These are phyloP conservation scores for Rutstroemia sp. DNA, from an alignment of 2,329 filamentous ascomycete species.

Conservation along the genomic window DNA sequence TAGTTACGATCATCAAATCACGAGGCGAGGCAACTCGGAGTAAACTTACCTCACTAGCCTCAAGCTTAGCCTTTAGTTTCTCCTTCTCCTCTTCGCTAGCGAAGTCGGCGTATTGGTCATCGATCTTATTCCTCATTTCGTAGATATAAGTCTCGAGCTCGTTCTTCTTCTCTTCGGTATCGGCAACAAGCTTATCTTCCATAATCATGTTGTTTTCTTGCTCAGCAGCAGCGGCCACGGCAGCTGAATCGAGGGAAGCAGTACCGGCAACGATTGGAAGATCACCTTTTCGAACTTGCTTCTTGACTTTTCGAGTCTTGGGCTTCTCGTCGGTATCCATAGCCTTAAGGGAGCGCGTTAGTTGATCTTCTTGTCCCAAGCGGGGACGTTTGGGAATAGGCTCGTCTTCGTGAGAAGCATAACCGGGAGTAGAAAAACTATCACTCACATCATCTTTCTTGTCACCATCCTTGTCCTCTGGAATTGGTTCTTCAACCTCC, in stretches of 20 bases:
- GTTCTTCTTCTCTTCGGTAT: conserved; percentile 99
- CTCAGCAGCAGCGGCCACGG: conserved; percentile 65
- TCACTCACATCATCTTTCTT: conserved; percentile 60
- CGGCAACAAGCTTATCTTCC: conserved; percentile 96
- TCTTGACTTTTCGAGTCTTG: conserved; percentile 96
- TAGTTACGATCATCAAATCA: conserved; percentile 15
- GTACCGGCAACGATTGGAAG: conserved; percentile 81
- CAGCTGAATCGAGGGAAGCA: conserved; percentile 62
- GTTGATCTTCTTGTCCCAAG: conserved; percentile 20
- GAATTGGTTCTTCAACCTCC: conserved; percentile 90
- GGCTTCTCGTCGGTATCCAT: conserved; percentile 79
- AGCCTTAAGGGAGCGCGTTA: conserved; percentile 35
- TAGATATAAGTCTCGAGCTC: conserved; percentile 98
- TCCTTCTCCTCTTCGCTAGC: conserved; percentile 88
- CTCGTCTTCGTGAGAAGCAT: conserved; percentile 18
- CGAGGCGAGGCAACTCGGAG: neutral
- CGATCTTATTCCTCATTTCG: conserved; percentile 90
- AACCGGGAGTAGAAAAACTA: conserved; percentile 8
- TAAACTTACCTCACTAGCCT: conserved; percentile 70
- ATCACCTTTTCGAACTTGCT: conserved; percentile 96
- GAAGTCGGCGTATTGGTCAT: conserved; percentile 84
- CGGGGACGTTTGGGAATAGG: conserved; percentile 20
- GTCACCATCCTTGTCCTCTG: conserved; percentile 54
- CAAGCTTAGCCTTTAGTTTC: conserved; percentile 76
- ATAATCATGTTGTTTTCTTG: conserved; percentile 87